Evolutionary conservation across 2,329 filamentous ascomycete genomes (phyloP), one percentile per base, ranked within the genome.

Genomic region (Aspergillus sp.): DNA sequence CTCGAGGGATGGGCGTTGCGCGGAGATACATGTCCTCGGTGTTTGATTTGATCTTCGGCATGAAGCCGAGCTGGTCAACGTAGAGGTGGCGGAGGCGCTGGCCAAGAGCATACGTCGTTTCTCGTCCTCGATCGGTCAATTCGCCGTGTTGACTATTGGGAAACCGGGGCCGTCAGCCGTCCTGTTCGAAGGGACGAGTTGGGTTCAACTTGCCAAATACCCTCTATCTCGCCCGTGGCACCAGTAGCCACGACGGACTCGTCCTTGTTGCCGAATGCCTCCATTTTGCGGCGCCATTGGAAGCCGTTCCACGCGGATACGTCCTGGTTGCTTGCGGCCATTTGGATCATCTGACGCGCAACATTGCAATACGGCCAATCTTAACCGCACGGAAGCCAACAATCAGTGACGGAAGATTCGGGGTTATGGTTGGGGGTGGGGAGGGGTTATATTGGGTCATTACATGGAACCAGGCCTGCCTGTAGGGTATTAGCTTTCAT

Each of bases 331-430:
- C 75, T 75, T 57, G 83, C 76, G 20, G 86, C 79, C 54, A 83
- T 79, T 53, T 82, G 82, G 22, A 79, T 83, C 67, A 97, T 81
- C 59, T 87, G 85, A 53, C 84, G 82, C 19, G 88, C 89, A 50
- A 86, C 83, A 59, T 83, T 82, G 75, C 94, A 99, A 74, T 96
- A 97, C 1, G 94, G 90, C 94, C 94, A 99, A 73, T 85, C 80
- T 79, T 58, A 42, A 46, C 50, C 61, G 51, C 49, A 19, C 38
- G 30, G 20, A 16, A 45, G 20, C 11, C 20, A 7, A 33, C 11
- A 40, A 45, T 43, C 41, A 46, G 49, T 51, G 26, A 47, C 45
- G 40, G 5, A 32, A 11, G n/a, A 17, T 24, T 9, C 16, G 44
- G 47, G 33, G 45, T 22, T 44, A 50, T 20, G 26, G n/a, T n/a